Conservation (phyloP, 75 land plant genomes). For the Azolla pinnata region DNA sequence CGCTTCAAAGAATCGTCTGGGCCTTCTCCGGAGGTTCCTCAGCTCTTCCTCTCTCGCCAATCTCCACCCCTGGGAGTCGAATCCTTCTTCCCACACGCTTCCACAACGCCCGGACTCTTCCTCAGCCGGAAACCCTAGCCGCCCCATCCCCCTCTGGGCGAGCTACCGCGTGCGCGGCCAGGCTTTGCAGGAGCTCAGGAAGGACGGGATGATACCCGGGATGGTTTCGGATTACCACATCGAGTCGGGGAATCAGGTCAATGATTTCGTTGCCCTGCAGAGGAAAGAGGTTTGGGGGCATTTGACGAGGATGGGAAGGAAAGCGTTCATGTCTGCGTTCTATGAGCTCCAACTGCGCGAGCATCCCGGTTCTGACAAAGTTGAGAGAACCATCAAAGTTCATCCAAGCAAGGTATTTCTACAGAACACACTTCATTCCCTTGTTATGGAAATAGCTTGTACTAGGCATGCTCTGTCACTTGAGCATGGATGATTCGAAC, state of each 20-base stretch:
- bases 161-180: not conserved
- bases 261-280: not conserved
- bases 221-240: not conserved
- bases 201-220: not conserved
- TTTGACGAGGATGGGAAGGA: not conserved
- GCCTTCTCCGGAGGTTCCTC: no score
- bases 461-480: no score
- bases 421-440: no score
- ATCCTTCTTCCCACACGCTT: no score
- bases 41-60: no score
- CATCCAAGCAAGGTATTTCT: not conserved
- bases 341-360: not conserved
- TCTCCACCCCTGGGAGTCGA: no score
- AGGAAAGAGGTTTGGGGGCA: not conserved
- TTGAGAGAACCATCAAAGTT: not conserved
- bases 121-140: no score
- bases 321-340: not conserved
- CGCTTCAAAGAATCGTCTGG: no score
- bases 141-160: constrained; percentile 3
- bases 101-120: no score
- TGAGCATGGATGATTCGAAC: no score
- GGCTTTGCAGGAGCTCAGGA: not conserved
- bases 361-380: not conserved
- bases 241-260: not conserved
- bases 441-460: no score